Percentiles rank a stretch among this genome's conserved stretches.
Conservation (phyloP, 805 yeast species). For the Spathaspora girioi region DNA sequence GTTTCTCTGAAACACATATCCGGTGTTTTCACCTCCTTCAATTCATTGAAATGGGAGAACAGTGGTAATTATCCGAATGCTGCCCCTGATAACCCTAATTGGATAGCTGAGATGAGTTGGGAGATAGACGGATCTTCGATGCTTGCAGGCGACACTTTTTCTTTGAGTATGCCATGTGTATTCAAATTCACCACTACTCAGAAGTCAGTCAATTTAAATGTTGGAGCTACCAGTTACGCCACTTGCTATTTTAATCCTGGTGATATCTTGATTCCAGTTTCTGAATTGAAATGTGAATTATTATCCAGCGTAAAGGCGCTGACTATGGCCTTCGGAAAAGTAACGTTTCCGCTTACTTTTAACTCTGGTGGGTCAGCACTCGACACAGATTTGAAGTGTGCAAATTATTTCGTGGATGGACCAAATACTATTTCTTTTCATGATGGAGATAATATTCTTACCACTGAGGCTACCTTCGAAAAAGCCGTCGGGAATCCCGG, state of each 20-base stretch:
- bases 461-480: background rate
- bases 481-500: background rate
- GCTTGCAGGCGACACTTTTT: conserved; percentile 23
- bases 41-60: conserved; percentile 9
- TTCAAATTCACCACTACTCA: conserved; percentile 18
- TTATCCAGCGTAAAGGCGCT: conserved; percentile 1
- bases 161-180: conserved; percentile 22
- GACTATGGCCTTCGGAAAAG: conserved; percentile 10
- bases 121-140: conserved; percentile 11
- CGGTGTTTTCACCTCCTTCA: conserved; percentile 15
- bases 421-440: conserved; percentile 12
- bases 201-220: conserved; percentile 11
- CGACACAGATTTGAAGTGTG: conserved; percentile 10
- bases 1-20: conserved; percentile 5
- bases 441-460: conserved; percentile 4
- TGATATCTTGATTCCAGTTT: conserved; percentile 11
- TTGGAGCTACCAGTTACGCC: conserved; percentile 14
- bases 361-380: conserved; percentile 11
- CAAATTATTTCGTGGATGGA: conserved; percentile 11
- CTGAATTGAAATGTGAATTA: conserved; percentile 12
- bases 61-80: conserved; percentile 5
- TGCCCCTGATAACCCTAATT: conserved; percentile 6
- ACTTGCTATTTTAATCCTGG: conserved; percentile 18
- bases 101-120: conserved; percentile 23
- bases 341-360: conserved; percentile 14